Conservation (phyloP, 2,329 filamentous ascomycete genomes). For the Septoria petroselini region DNA sequence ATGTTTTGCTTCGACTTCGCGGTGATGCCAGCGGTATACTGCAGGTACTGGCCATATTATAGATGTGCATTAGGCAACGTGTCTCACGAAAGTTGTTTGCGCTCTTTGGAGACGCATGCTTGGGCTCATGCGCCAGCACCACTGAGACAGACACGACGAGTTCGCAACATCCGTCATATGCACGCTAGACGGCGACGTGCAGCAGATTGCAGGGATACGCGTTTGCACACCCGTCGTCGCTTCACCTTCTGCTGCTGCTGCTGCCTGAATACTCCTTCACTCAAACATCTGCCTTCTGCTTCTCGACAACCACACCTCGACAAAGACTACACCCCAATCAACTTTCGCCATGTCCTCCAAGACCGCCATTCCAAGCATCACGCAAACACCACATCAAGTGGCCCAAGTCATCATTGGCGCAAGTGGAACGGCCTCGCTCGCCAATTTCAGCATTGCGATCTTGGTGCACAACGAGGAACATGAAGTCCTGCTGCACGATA, state of each 20-base stretch:
- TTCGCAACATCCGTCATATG: background rate
- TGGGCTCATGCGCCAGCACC: background rate
- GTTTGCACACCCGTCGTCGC: background rate
- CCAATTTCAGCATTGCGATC: slow-evolving; percentile 1
- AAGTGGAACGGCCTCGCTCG: background rate
- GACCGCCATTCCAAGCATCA: background rate
- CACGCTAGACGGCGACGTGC: no score
- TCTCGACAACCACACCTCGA: background rate
- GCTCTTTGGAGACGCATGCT: background rate
- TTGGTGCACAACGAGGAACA: slow-evolving; percentile 7
- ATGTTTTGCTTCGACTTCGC: background rate
- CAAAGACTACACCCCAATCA: background rate
- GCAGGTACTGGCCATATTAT: background rate
- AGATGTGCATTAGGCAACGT: background rate
- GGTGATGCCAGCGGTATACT: no score
- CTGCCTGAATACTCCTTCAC: no score
- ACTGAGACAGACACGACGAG: background rate
- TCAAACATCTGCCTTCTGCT: background rate
- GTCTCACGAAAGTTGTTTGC: background rate
- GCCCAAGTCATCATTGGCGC: background rate
- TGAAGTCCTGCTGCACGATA: slow-evolving; percentile 4
- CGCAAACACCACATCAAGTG: slow-evolving; percentile 9
- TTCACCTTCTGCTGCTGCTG: no score
- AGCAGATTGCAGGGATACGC: no score
- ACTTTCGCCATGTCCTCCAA: background rate